A percentile compares a stretch with the other conserved stretches of the same genome.
These are phyloP conservation scores for Backusella sp. DNA, from an alignment of 192 early-diverging fungal species.

Conservation along the genomic window DNA sequence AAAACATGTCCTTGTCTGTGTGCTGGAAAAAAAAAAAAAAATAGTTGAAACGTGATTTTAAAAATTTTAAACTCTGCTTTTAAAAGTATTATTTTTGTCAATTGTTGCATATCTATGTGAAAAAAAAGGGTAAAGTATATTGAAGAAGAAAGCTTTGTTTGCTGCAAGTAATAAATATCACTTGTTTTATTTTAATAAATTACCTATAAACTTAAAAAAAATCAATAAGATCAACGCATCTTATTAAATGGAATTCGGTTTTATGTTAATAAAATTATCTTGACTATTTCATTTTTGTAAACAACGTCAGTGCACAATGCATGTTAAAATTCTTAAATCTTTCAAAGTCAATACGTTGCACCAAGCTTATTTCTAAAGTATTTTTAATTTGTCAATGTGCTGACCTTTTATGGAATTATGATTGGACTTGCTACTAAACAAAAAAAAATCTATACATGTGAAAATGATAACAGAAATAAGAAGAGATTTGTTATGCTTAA, in stretches of 20 bases:
- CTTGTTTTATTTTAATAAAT: not conserved
- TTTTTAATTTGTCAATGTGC: not conserved
- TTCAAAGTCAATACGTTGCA: not conserved
- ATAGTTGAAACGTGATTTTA: not conserved
- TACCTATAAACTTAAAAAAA: not conserved
- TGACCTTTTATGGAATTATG: not conserved
- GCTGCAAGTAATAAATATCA: not conserved
- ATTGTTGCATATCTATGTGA: not conserved
- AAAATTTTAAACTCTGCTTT: not conserved
- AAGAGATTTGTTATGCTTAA: not conserved
- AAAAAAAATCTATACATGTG: not conserved
- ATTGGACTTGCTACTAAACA: not conserved
- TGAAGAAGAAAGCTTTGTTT: not conserved
- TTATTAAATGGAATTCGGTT: not conserved
- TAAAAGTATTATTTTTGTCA: not conserved
- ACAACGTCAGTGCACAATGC: conserved; percentile 1
- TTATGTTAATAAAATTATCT: not conserved
- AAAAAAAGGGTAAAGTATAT: not conserved
- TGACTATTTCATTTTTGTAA: not conserved
- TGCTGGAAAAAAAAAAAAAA: not conserved
- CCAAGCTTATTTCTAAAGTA: not conserved
- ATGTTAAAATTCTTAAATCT: not conserved
- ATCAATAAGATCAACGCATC: not conserved
- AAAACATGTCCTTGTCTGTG: not conserved
- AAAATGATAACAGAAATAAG: not conserved